Conservation (phyloP, 2,329 filamentous ascomycete genomes). For the Colletotrichum coccodes region DNA sequence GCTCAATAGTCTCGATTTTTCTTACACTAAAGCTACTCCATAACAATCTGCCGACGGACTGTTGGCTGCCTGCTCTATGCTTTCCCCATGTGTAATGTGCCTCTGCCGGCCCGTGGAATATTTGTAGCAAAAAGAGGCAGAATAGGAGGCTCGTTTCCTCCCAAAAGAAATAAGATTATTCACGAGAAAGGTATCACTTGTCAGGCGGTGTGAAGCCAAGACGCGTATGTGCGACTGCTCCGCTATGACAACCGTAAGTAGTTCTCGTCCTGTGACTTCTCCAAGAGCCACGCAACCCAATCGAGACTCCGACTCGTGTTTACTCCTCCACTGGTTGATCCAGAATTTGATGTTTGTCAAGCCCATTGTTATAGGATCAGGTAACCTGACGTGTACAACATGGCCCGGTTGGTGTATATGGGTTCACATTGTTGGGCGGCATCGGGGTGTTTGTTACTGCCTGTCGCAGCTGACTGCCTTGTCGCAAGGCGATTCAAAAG, state of each 20-base stretch:
- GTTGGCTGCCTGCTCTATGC: constrained; percentile 24
- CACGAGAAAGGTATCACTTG: constrained; percentile 28
- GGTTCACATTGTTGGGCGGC: background rate
- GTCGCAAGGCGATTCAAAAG: background rate
- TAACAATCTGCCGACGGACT: constrained; percentile 34
- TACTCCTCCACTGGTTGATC: constrained; percentile 3
- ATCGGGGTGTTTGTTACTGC: background rate
- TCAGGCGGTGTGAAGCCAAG: constrained; percentile 7
- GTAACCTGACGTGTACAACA: constrained; percentile 7
- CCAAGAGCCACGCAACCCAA: constrained; percentile 14
- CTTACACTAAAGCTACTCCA: constrained; percentile 25
- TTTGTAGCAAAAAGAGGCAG: constrained; percentile 11
- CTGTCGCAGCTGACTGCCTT: background rate
- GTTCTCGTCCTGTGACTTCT: constrained; percentile 13
- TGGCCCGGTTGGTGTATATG: background rate
- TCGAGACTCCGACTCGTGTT: constrained; percentile 12
- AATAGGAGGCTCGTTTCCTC: constrained; percentile 11
- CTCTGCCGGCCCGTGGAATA: constrained; percentile 1
- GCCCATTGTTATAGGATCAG: background rate
- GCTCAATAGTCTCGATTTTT: constrained; percentile 11
- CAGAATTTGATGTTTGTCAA: constrained; percentile 11
- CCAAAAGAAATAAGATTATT: constrained; percentile 31
- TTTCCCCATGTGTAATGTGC: constrained; percentile 13
- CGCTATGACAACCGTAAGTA: background rate
- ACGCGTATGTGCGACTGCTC: background rate